phyloP scores from a whole-genome alignment of 306 rosid species.

The Phaseolus lunatus region DNA sequence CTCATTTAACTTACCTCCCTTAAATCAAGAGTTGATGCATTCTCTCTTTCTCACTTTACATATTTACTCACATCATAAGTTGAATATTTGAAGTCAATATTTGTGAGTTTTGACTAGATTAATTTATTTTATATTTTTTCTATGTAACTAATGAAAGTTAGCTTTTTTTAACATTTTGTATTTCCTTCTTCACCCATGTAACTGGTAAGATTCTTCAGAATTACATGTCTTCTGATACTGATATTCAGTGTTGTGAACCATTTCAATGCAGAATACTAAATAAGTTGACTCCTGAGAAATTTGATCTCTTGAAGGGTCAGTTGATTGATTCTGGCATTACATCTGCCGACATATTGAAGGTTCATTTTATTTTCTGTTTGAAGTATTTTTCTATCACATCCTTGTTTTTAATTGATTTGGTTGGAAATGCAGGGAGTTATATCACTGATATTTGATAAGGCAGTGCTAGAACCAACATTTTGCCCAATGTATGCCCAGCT shows the following conservation, averaged over 20 bases:
- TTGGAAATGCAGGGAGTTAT: slow-evolving; percentile 85
- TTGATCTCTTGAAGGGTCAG: slow-evolving; percentile 97
- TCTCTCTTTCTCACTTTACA: not conserved
- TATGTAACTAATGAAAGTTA: slow-evolving; percentile 10
- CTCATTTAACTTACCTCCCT: not conserved
- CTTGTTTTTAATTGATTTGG: slow-evolving; percentile 38
- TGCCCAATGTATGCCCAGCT: slow-evolving; percentile 97
- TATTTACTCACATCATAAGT: not conserved
- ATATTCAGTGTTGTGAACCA: slow-evolving; percentile 26
- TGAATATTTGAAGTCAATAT: not conserved
- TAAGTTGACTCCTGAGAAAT: slow-evolving; percentile 98
- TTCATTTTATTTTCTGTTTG: slow-evolving; percentile 26
- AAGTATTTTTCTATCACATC: slow-evolving; percentile 13
- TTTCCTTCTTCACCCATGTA: not conserved
- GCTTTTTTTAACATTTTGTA: not conserved
- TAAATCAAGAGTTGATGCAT: not conserved
- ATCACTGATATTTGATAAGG: slow-evolving; percentile 88
- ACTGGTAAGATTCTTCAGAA: slow-evolving; percentile 9
- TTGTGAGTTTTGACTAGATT: not conserved
- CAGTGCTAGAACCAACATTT: slow-evolving; percentile 97
- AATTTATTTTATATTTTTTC: not conserved
- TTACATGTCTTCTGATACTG: slow-evolving; percentile 8
- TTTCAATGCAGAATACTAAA: slow-evolving; percentile 79
- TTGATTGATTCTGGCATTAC: slow-evolving; percentile 91
- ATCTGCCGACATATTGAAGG: slow-evolving; percentile 94